Evolutionary conservation across 257 asterid species (phyloP).

Genomic region (Plantago elongata): DNA sequence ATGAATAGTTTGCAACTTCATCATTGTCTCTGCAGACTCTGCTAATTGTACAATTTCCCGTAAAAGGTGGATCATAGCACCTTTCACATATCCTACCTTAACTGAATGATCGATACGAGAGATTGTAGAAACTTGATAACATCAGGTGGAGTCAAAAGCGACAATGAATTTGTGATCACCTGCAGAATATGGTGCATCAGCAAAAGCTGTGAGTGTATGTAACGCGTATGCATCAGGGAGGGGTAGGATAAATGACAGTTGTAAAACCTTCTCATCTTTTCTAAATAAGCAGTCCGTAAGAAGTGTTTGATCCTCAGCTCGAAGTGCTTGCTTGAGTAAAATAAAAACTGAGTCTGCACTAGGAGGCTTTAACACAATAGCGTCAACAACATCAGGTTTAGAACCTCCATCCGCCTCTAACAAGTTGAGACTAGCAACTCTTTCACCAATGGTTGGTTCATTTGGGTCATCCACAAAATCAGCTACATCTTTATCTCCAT

Average conservation of each 20-base stretch:
- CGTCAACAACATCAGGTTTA: conserved; percentile 27
- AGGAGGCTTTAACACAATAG: conserved; percentile 58
- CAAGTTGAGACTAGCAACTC: conserved; percentile 68
- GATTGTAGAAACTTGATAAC: conserved; percentile 72
- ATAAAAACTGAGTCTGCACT: conserved; percentile 86
- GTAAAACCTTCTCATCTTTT: conserved; percentile 81
- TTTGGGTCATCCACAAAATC: conserved; percentile 42
- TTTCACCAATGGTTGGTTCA: conserved; percentile 94
- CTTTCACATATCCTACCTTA: conserved; percentile 40
- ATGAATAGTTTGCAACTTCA: neutral
- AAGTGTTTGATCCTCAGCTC: conserved; percentile 79
- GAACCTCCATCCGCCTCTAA: conserved; percentile 26
- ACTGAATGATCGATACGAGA: conserved; percentile 60
- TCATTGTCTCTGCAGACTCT: neutral
- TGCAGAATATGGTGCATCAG: conserved; percentile 30
- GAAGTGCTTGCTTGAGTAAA: conserved; percentile 82
- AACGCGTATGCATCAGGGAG: conserved; percentile 1
- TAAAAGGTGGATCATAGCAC: neutral
- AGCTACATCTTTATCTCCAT: conserved; percentile 42
- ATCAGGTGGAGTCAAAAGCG: conserved; percentile 71
- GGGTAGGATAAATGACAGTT: conserved; percentile 1
- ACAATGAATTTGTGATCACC: conserved; percentile 74
- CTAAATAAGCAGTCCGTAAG: conserved; percentile 74
- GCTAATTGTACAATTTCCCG: neutral
- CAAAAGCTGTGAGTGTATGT: neutral